phyloP scores from a whole-genome alignment of 2,329 filamentous ascomycete species.

The Periconia sp. region DNA sequence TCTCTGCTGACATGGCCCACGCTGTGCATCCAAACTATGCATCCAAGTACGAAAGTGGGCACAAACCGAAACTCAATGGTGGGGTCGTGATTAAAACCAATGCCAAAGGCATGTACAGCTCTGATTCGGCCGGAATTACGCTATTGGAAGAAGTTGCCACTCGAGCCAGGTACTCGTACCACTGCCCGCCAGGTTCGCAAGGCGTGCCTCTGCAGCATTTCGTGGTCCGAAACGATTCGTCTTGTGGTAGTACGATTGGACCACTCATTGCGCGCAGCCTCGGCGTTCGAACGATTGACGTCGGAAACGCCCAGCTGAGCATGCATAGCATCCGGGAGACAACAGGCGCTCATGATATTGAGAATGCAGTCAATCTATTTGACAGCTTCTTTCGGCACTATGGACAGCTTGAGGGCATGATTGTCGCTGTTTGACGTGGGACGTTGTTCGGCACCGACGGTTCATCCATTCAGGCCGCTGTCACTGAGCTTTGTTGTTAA shows the following conservation, averaged over 20 bases:
- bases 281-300: conserved; percentile 85
- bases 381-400: conserved; percentile 86
- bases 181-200: conserved; percentile 53
- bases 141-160: conserved; percentile 85
- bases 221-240: conserved; percentile 93
- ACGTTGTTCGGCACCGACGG: no score
- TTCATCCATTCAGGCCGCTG: no score
- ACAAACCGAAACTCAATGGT: conserved; percentile 94
- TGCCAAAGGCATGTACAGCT: conserved; percentile 95
- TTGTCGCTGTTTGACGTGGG: conserved; percentile 81
- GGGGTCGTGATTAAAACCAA: conserved; percentile 98
- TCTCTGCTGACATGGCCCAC: conserved; percentile 98
- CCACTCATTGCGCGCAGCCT: conserved; percentile 92
- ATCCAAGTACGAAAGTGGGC: conserved; percentile 87
- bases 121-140: conserved; percentile 93
- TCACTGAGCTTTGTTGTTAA: no score
- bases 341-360: conserved; percentile 85
- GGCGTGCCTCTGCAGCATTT: conserved; percentile 92
- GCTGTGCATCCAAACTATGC: conserved; percentile 94
- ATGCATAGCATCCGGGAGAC: conserved; percentile 99
- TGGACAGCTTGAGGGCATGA: conserved; percentile 79
- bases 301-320: conserved; percentile 91
- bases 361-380: conserved; percentile 84
- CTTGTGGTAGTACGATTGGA: conserved; percentile 94
- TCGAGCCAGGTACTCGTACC: conserved; percentile 57